Conservation (phyloP, 2,329 filamentous ascomycete genomes). For the Cryphonectria nitschkei region DNA sequence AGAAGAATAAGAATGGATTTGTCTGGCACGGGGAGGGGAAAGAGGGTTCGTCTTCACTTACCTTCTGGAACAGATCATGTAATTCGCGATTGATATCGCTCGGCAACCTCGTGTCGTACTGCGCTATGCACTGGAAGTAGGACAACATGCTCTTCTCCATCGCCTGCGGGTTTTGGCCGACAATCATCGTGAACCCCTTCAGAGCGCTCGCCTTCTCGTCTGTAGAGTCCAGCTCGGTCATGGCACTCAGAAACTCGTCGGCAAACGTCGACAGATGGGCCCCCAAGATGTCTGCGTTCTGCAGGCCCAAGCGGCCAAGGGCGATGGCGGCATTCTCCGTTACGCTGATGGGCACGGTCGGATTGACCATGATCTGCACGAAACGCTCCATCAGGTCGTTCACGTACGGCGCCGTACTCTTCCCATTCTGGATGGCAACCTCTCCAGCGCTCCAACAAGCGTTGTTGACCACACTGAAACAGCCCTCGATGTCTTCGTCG, state of each 20-base stretch:
- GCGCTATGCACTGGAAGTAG: constrained; percentile 84
- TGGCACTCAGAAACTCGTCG: constrained; percentile 77
- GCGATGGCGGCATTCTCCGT: constrained; percentile 95
- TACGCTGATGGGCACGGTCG: constrained; percentile 82
- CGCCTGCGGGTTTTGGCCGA: constrained; percentile 84
- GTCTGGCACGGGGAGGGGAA: too few relatives aligned
- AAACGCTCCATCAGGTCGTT: constrained; percentile 77
- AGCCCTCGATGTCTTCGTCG: constrained; percentile 80
- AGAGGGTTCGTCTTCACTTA: constrained; percentile 46
- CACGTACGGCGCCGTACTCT: constrained; percentile 76
- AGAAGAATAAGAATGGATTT: too few relatives aligned
- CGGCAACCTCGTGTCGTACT: constrained; percentile 67
- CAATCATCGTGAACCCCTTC: constrained; percentile 83
- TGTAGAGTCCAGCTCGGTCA: constrained; percentile 83
- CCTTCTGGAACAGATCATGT: constrained; percentile 75
- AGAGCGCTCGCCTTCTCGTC: constrained; percentile 96
- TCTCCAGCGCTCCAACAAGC: constrained; percentile 97
- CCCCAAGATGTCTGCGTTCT: constrained; percentile 75
- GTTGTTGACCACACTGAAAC: constrained; percentile 95
- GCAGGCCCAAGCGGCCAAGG: constrained; percentile 82
- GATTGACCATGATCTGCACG: constrained; percentile 81
- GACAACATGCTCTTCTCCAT: constrained; percentile 85
- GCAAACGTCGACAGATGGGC: constrained; percentile 81
- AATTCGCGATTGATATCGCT: constrained; percentile 67
- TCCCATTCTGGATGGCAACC: constrained; percentile 79